These are phyloP conservation scores for Azolla pinnata DNA, from an alignment of 75 land plant species.

Conservation along the genomic window DNA sequence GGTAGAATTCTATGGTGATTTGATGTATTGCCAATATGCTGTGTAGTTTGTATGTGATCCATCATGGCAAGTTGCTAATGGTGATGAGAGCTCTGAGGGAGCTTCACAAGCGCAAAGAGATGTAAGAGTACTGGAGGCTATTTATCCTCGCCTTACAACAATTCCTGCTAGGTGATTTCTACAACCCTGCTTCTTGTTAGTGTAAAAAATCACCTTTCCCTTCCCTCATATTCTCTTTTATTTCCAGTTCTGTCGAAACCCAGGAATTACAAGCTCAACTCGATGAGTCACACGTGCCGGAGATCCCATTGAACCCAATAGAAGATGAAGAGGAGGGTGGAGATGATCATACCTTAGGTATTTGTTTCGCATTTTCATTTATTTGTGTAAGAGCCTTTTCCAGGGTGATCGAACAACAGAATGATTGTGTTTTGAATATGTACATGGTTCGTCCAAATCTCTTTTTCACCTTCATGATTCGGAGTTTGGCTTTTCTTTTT, in stretches of 20 bases:
- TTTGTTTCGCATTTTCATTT: not conserved
- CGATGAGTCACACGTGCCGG: constrained; percentile 32
- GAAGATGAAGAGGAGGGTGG: constrained; percentile 56
- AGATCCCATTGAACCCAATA: constrained; percentile 51
- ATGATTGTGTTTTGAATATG: no score
- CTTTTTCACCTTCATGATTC: no score
- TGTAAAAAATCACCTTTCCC: no score
- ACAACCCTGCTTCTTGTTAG: no score
- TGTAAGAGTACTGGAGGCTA: constrained; percentile 67
- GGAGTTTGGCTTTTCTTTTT: no score
- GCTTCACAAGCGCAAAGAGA: constrained; percentile 45
- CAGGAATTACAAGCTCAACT: constrained; percentile 15
- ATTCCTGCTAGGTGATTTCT: constrained; percentile 84
- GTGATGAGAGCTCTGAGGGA: constrained; percentile 64
- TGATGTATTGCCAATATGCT: no score
- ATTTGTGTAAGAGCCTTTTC: no score
- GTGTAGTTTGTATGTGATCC: not conserved
- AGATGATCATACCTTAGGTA: constrained; percentile 13
- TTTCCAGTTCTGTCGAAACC: constrained; percentile 52
- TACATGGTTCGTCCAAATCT: no score
- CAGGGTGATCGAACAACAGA: no score
- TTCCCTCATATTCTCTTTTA: no score
- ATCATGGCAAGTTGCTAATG: constrained; percentile 62
- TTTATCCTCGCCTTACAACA: constrained; percentile 64
- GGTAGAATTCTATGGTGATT: not conserved